Conservation (phyloP, 1,139 yeast species). For the Taphrina communis region DNA sequence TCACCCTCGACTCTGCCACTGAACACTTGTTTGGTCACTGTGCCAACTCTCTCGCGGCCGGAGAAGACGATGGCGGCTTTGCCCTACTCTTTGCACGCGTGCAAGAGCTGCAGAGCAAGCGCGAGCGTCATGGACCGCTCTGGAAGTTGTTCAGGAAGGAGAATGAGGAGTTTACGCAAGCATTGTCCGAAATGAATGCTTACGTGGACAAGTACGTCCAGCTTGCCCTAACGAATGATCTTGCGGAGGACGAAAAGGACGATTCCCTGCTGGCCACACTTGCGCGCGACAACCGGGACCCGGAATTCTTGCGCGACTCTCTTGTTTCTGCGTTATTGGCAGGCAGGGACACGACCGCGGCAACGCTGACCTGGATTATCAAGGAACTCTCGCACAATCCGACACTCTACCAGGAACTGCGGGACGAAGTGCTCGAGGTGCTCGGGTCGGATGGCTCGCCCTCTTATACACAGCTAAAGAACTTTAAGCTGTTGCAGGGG, state of each 20-base stretch:
- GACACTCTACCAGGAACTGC: constrained; percentile 54
- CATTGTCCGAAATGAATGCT: constrained; percentile 13
- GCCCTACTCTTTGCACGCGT: constrained; percentile 29
- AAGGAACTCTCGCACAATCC: constrained; percentile 59
- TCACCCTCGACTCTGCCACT: constrained; percentile 57
- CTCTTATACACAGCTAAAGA: constrained; percentile 29
- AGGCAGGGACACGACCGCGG: constrained; percentile 41
- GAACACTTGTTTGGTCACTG: constrained; percentile 32
- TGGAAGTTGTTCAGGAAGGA: constrained; percentile 44
- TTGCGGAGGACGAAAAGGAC: constrained; percentile 18
- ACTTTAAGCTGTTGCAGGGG: constrained; percentile 29
- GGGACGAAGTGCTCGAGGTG: constrained; percentile 52
- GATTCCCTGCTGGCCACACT: constrained; percentile 33
- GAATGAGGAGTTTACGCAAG: constrained; percentile 44
- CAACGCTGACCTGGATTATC: constrained; percentile 55
- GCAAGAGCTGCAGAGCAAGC: constrained; percentile 26
- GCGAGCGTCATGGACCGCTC: constrained; percentile 31
- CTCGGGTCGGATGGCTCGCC: constrained; percentile 31
- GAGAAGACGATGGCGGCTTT: constrained; percentile 19
- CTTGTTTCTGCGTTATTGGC: constrained; percentile 57
- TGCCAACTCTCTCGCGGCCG: constrained; percentile 21
- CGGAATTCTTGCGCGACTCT: constrained; percentile 58
- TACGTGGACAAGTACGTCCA: constrained; percentile 31
- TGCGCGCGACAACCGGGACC: constrained; percentile 39
- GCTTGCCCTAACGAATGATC: constrained; percentile 21